Evolutionary conservation across 805 yeast genomes (phyloP), one percentile per base, ranked within the genome.

Genomic region (Candida piceae): DNA sequence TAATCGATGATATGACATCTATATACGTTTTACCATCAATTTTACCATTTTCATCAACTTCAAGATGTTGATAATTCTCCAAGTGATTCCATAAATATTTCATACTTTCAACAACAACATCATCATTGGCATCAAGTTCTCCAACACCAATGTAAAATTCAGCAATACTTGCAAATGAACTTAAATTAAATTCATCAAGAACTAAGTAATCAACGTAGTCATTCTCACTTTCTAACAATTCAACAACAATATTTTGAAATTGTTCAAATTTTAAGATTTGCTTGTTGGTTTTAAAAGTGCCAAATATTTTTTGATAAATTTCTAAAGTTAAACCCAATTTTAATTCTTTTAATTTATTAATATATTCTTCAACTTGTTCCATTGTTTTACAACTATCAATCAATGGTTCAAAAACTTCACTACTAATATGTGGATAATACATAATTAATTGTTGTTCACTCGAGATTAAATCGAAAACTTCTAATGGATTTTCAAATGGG

Each of bases 381-480:
- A 50, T 8, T 11, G 20, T 26, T 4, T 26, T 30, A 13, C 39
- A 11, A 1, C 17, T 22, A 17, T 38, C 42, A 16, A 48, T 31
- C 7, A 52, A 41, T 7, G 48, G 47, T 27, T 46, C 49, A 30
- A 42, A 39, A 26, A 46, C 28, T 7, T 39, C 39, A 4, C 37
- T 39, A n/a, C 39, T 36, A 16, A 53, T 28, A 30, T 45, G 45
- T 1, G 57, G 55, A 23, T 48, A 48, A 31, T 44, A 45, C 42
- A 41, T 42, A 21, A 51, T 38, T 25, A 50, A 41, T 11, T 42
- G 32, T 39, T 47, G 50, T 9, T 45, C 33, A 9, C 21, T 38
- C 10, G 39, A 39, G 11, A 51, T 42, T 8, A 54, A 39, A 31
- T 54, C 59, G 35, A 38, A 52, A 29, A 54, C 10, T n/a, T 48